These are phyloP conservation scores for Tripterygium wilfordii DNA, from an alignment of 177 flowering plant species.

Conservation along the genomic window DNA sequence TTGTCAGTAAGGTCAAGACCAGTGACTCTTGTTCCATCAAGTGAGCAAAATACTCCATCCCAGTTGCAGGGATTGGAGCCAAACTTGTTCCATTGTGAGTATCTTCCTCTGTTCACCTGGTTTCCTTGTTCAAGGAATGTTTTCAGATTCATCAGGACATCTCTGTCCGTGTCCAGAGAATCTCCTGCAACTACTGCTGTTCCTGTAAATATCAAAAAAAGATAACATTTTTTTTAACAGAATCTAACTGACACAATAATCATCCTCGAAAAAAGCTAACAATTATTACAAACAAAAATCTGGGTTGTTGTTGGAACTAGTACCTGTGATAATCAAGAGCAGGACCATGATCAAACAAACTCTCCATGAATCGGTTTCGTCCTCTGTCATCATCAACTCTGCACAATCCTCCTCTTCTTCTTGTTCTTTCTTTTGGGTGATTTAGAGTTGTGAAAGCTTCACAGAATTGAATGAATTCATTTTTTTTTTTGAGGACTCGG, in stretches of 20 bases:
- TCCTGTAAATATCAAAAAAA: too few species aligned
- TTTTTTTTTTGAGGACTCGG: too few species aligned
- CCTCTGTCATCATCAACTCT: slow-evolving; percentile 29
- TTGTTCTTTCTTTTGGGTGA: slow-evolving; percentile 10
- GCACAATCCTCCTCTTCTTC: slow-evolving; percentile 4
- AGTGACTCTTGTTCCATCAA: slow-evolving; percentile 31
- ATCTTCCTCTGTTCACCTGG: slow-evolving; percentile 45
- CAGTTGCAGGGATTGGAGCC: slow-evolving; percentile 46
- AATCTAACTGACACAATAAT: too few species aligned
- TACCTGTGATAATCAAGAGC: slow-evolving; percentile 38
- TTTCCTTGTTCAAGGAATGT: slow-evolving; percentile 38
- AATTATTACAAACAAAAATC: too few species aligned
- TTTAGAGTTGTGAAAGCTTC: neutral
- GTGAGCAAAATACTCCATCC: slow-evolving; percentile 53
- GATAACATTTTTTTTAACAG: too few species aligned
- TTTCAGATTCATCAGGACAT: slow-evolving; percentile 51
- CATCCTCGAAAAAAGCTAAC: too few species aligned
- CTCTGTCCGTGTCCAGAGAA: slow-evolving; percentile 46
- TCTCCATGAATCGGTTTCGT: slow-evolving; percentile 15
- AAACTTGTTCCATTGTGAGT: slow-evolving; percentile 34
- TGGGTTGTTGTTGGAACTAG: neutral
- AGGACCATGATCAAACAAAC: slow-evolving; percentile 14
- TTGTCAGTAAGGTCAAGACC: slow-evolving; percentile 43
- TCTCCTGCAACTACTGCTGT: slow-evolving; percentile 29
- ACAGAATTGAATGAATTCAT: too few species aligned